phyloP scores from a whole-genome alignment of 495 filamentous ascomycete species.

The Hypoxylon perforatum region DNA sequence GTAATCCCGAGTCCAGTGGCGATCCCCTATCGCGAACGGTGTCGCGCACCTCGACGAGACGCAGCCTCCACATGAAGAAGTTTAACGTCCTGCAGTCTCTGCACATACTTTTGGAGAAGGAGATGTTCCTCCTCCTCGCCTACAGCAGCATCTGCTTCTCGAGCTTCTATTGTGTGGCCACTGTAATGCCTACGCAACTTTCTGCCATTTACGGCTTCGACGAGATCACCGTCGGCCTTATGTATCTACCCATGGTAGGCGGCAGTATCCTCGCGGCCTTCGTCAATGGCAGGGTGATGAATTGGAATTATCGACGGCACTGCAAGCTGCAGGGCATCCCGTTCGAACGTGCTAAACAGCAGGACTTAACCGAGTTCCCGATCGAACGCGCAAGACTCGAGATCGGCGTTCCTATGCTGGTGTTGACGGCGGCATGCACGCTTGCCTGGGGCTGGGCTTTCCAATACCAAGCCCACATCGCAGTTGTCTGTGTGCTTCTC shows the following conservation, averaged over 20 bases:
- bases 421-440: conserved; percentile 50
- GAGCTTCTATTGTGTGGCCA: conserved; percentile 69
- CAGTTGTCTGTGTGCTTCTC: conserved; percentile 63
- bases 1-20: background rate
- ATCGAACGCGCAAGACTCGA: conserved; percentile 73
- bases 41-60: conserved; percentile 37
- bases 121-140: conserved; percentile 67
- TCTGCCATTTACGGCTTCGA: conserved; percentile 66
- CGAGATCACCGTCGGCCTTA: conserved; percentile 68
- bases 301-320: conserved; percentile 63
- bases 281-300: conserved; percentile 65
- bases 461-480: conserved; percentile 52
- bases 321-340: conserved; percentile 55
- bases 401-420: conserved; percentile 62
- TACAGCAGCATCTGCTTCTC: conserved; percentile 68
- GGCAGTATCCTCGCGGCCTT: conserved; percentile 71
- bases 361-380: conserved; percentile 66
- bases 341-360: conserved; percentile 56
- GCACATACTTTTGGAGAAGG: conserved; percentile 68
- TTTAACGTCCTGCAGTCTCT: conserved; percentile 73
- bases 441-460: conserved; percentile 70
- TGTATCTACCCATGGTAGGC: conserved; percentile 67
- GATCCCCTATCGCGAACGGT: conserved; percentile 9
- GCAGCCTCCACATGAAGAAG: conserved; percentile 51
- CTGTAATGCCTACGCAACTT: conserved; percentile 62